Conservation (phyloP, 257 asterid genomes). For the Striga asiatica region DNA sequence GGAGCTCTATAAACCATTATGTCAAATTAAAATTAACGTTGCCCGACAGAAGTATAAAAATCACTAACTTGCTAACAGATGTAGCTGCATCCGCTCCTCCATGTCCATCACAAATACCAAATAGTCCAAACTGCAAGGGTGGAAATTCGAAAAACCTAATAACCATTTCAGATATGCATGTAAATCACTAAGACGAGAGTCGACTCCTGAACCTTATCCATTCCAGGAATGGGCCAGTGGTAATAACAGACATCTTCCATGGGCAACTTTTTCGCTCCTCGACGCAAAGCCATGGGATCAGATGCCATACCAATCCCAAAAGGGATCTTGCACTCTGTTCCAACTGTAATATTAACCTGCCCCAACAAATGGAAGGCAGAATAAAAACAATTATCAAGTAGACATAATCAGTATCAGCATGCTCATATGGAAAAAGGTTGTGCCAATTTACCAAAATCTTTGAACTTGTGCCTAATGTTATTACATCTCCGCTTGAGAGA, state of each 20-base stretch:
- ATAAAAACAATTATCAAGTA: slow-evolving; percentile 1
- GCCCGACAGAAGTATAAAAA: slow-evolving; percentile 15
- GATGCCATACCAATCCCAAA: slow-evolving; percentile 77
- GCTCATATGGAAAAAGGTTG: background rate
- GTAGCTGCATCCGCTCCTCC: slow-evolving; percentile 89
- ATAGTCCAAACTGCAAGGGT: slow-evolving; percentile 72
- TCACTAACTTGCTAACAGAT: slow-evolving; percentile 86
- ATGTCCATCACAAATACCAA: slow-evolving; percentile 86
- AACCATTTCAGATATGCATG: slow-evolving; percentile 7
- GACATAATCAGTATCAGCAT: slow-evolving; percentile 1
- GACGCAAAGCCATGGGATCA: slow-evolving; percentile 79
- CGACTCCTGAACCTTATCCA: slow-evolving; percentile 54
- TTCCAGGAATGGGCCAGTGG: slow-evolving; percentile 86
- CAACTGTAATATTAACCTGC: slow-evolving; percentile 57
- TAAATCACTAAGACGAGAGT: slow-evolving; percentile 9
- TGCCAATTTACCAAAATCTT: slow-evolving; percentile 43
- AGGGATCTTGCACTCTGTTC: slow-evolving; percentile 48
- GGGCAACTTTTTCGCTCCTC: slow-evolving; percentile 77
- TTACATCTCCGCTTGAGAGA: slow-evolving; percentile 57
- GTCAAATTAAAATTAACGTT: slow-evolving; percentile 16
- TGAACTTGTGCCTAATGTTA: slow-evolving; percentile 77
- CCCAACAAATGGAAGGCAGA: slow-evolving; percentile 3
- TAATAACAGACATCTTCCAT: slow-evolving; percentile 88
- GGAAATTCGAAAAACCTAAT: slow-evolving; percentile 10
- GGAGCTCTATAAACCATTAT: slow-evolving; percentile 1